These are phyloP conservation scores for Vaccinium vitisidaea DNA, from an alignment of 148 eudicot genomes.

Conservation along the genomic window DNA sequence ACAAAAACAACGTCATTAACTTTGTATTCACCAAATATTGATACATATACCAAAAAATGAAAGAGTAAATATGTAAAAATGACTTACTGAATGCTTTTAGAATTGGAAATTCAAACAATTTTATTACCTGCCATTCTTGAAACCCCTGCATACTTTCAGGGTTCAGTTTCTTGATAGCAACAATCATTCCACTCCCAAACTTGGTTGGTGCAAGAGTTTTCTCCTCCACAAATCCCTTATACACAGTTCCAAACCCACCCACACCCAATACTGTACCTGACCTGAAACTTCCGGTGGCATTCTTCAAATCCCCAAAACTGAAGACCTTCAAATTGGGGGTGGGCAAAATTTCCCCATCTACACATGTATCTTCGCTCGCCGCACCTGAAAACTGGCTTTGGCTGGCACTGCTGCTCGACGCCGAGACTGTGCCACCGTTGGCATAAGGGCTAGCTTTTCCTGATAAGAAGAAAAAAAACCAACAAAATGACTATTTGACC, in stretches of 20 bases:
- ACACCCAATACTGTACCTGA: conserved; percentile 55
- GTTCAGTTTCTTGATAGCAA: conserved; percentile 82
- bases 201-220: conserved; percentile 31
- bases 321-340: conserved; percentile 53
- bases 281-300: conserved; percentile 60
- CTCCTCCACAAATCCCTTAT: conserved; percentile 74
- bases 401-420: conserved; percentile 48
- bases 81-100: neutral
- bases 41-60: too few relatives aligned
- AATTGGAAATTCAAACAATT: neutral
- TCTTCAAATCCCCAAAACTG: conserved; percentile 60
- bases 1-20: neutral
- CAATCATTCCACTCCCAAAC: conserved; percentile 47
- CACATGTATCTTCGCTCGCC: conserved; percentile 23
- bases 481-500: neutral
- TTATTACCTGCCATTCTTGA: conserved; percentile 63
- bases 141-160: conserved; percentile 70
- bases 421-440: conserved; percentile 38
- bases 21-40: too few relatives aligned
- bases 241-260: conserved; percentile 84
- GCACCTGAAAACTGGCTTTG: conserved; percentile 41
- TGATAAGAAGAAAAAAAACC: conserved; percentile 15
- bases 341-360: conserved; percentile 43
- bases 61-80: neutral
- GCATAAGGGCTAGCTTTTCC: conserved; percentile 40